Percentiles rank a stretch among this genome's conserved stretches.
Evolutionary conservation across 176 grass and related monocot genomes (phyloP).

Genomic region (Chrysopogon serrulatus): DNA sequence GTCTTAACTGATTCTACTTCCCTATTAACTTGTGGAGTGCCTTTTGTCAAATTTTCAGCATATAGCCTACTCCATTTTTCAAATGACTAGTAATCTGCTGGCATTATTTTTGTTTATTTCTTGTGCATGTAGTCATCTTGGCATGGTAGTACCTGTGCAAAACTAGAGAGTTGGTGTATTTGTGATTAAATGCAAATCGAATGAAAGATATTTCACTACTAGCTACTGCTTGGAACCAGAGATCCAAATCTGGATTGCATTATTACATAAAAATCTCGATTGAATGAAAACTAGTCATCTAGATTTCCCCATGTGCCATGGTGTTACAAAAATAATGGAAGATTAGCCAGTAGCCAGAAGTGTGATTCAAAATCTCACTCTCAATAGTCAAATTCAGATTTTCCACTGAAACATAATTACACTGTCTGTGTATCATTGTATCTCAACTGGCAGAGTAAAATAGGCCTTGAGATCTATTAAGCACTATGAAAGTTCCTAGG

Average conservation of each 20-base stretch:
- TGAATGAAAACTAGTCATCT: not conserved
- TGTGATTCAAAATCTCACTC: not conserved
- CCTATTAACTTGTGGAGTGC: slow-evolving; percentile 22
- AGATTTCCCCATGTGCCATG: not conserved
- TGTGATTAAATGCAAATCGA: not conserved
- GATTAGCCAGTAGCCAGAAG: not conserved
- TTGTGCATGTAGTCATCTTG: not conserved
- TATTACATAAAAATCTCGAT: not conserved
- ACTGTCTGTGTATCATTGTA: not conserved
- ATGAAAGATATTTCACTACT: not conserved
- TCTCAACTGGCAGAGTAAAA: not conserved
- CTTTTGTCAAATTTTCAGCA: not conserved
- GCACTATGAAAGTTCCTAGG: not conserved
- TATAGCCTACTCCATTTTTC: not conserved
- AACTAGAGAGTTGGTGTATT: not conserved
- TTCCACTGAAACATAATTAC: not conserved
- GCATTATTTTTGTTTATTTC: not conserved
- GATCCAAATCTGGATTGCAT: not conserved
- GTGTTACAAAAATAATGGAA: not conserved
- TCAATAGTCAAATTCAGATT: not conserved
- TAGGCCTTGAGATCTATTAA: not conserved
- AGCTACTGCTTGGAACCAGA: not conserved
- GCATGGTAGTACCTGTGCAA: not conserved
- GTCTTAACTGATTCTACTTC: not conserved
- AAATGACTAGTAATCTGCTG: not conserved